phyloP scores from a whole-genome alignment of 306 rosid species.

The Ochetophila trinervis region DNA sequence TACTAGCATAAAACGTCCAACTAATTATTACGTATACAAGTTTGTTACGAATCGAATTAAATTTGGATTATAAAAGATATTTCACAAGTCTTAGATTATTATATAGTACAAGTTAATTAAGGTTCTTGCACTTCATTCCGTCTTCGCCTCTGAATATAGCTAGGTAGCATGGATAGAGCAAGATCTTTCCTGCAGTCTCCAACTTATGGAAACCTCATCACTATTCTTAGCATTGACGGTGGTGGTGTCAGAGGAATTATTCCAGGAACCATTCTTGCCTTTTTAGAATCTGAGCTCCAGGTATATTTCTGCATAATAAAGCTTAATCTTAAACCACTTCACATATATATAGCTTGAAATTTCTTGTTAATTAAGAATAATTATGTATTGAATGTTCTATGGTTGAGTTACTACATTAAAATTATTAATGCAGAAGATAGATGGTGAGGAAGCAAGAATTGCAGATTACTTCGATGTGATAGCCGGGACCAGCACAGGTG shows the following conservation, averaged over 20 bases:
- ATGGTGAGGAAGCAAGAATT: slow-evolving; percentile 25
- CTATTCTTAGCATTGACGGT: slow-evolving; percentile 68
- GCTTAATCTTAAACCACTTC: no score
- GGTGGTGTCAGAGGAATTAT: slow-evolving; percentile 70
- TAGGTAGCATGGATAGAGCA: slow-evolving; percentile 23
- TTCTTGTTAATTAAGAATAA: no score
- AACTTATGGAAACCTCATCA: slow-evolving; percentile 55
- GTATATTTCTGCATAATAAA: no score
- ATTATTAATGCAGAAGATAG: slow-evolving; percentile 19
- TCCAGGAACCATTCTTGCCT: slow-evolving; percentile 53
- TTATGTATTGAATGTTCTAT: no score
- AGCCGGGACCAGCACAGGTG: slow-evolving; percentile 46
- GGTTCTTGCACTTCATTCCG: no score
- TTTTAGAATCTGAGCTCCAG: slow-evolving; percentile 70
- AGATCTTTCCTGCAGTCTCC: slow-evolving; percentile 37
- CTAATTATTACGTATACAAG: no score
- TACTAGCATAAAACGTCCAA: no score
- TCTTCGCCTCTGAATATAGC: no score
- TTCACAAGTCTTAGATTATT: no score
- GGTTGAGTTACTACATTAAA: neutral
- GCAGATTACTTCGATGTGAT: slow-evolving; percentile 39
- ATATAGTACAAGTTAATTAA: no score
- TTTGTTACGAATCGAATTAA: no score
- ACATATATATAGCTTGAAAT: neutral
- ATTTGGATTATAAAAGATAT: no score